These are phyloP conservation scores for Alternaria incomplexa DNA, from an alignment of 2,329 filamentous ascomycete genomes.

Conservation along the genomic window DNA sequence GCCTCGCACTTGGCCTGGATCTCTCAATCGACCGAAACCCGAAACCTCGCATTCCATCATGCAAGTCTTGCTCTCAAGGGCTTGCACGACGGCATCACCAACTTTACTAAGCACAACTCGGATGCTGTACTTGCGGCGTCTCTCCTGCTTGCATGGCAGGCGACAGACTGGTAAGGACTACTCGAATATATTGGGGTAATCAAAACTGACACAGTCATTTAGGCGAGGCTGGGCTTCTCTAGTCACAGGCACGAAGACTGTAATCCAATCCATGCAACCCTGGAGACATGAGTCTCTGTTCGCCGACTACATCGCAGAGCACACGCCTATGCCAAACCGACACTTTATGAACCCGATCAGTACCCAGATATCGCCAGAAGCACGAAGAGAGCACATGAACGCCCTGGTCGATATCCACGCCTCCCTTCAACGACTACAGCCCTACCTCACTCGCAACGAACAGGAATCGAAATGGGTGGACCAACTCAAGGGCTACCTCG, in stretches of 20 bases:
- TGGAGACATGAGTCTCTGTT: conserved; percentile 93
- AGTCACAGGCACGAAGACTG: conserved; percentile 88
- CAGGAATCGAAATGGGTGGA: conserved; percentile 57
- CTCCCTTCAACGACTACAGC: conserved; percentile 52
- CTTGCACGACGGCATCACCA: conserved; percentile 82
- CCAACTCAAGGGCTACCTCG: conserved; percentile 56
- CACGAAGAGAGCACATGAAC: conserved; percentile 62
- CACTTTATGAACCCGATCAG: conserved; percentile 68
- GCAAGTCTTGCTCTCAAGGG: conserved; percentile 85
- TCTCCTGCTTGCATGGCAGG: conserved; percentile 92
- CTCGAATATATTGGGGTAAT: background rate
- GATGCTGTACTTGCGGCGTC: conserved; percentile 93
- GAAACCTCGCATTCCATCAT: conserved; percentile 88
- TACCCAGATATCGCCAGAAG: conserved; percentile 65
- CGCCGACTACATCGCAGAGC: conserved; percentile 79
- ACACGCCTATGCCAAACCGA: conserved; percentile 54
- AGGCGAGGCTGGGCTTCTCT: conserved; percentile 93
- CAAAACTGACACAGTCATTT: conserved; percentile 14
- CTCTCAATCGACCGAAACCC: conserved; percentile 82
- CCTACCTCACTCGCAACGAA: conserved; percentile 52
- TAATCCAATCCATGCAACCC: conserved; percentile 87
- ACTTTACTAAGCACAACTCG: conserved; percentile 83
- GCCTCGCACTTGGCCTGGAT: conserved; percentile 92
- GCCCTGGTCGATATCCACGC: conserved; percentile 51
- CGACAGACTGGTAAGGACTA: conserved; percentile 85